Evolutionary conservation across 805 yeast species (phyloP).

Genomic region (Yarrowia sp.): DNA sequence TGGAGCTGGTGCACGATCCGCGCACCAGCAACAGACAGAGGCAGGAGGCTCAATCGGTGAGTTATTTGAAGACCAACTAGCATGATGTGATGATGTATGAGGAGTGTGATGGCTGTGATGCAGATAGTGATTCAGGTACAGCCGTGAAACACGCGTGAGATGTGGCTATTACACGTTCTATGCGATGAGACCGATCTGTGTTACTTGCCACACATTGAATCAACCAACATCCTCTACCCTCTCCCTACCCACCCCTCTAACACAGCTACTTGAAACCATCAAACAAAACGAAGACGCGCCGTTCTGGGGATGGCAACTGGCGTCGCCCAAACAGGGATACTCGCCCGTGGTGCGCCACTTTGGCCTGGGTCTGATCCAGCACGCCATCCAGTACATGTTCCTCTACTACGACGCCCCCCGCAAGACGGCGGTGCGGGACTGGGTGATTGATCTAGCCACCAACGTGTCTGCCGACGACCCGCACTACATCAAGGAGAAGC

Average conservation of each 20-base stretch:
- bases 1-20: constrained; percentile 57
- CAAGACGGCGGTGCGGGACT: constrained; percentile 71
- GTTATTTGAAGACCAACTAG: constrained; percentile 38
- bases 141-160: too few relatives aligned
- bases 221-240: too few relatives aligned
- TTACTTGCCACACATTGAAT: too few relatives aligned
- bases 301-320: constrained; percentile 87
- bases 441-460: constrained; percentile 82
- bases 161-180: too few relatives aligned
- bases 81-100: background rate
- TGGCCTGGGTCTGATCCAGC: constrained; percentile 81
- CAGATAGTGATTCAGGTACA: too few relatives aligned
- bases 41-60: constrained; percentile 58
- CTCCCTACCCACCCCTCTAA: background rate
- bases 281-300: constrained; percentile 86
- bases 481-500: constrained; percentile 85
- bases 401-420: constrained; percentile 64
- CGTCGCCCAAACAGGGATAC: constrained; percentile 65
- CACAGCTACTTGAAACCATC: constrained; percentile 70
- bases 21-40: constrained; percentile 50
- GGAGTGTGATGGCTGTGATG: too few relatives aligned
- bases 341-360: constrained; percentile 84
- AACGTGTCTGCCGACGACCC: constrained; percentile 73
- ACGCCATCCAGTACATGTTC: constrained; percentile 66
- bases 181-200: too few relatives aligned